Evolutionary conservation across 371 early-diverging fungal genomes (phyloP).

Genomic region (Apophysomyces trapeziformis): DNA sequence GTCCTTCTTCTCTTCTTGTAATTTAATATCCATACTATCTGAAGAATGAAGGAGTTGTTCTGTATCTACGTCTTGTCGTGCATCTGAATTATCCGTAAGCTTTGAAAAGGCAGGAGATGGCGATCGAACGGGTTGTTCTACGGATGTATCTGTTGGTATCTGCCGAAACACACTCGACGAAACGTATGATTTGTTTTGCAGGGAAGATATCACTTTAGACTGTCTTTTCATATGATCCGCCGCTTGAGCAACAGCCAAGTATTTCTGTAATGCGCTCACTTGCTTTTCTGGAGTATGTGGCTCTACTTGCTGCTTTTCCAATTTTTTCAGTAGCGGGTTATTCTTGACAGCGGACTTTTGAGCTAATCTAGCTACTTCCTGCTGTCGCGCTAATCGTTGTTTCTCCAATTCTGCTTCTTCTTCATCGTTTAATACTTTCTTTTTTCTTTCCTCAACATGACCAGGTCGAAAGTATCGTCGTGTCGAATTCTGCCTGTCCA

Average conservation of each 20-base stretch:
- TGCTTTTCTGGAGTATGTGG: neutral
- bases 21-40: too few relatives aligned
- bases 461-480: constrained; percentile 39
- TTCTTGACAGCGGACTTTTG: constrained; percentile 42
- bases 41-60: too few relatives aligned
- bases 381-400: constrained; percentile 23
- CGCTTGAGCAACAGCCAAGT: constrained; percentile 1
- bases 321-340: constrained; percentile 37
- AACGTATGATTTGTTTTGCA: constrained; percentile 31
- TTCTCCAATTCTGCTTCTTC: constrained; percentile 36
- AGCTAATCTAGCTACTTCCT: constrained; percentile 30
- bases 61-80: neutral
- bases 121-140: neutral
- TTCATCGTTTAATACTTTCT: constrained; percentile 36
- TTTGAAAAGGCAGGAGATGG: constrained; percentile 8
- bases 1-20: too few relatives aligned
- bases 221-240: constrained; percentile 16
- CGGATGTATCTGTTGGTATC: constrained; percentile 13
- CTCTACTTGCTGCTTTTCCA: constrained; percentile 23
- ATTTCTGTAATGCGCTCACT: neutral
- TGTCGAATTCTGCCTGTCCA: constrained; percentile 36
- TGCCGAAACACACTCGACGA: constrained; percentile 36
- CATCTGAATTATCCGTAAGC: neutral
- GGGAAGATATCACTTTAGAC: constrained; percentile 28
- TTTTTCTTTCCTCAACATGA: constrained; percentile 35